phyloP scores from a whole-genome alignment of 2,329 filamentous ascomycete species.

The Verticillium zaregamsianum region DNA sequence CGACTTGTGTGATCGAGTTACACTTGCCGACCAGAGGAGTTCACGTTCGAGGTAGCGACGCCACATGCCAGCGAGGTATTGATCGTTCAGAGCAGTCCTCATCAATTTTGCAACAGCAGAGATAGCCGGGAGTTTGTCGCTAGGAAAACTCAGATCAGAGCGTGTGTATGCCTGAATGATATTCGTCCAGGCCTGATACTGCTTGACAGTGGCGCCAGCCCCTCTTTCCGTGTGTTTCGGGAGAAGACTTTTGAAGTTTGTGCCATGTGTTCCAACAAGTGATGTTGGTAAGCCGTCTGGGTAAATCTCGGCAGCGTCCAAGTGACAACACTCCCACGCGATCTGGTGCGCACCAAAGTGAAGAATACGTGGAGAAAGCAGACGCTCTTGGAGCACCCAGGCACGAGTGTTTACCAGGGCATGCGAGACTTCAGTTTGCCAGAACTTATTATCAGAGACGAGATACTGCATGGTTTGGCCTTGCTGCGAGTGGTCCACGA shows the following conservation, averaged over 20 bases:
- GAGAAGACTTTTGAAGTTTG: too few relatives aligned
- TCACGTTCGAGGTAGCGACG: constrained; percentile 3
- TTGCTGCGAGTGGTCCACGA: too few relatives aligned
- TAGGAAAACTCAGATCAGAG: constrained; percentile 4
- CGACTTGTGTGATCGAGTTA: background rate
- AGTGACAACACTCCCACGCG: background rate
- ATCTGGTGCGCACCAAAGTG: background rate
- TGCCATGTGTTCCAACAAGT: too few relatives aligned
- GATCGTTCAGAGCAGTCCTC: background rate
- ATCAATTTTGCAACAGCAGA: constrained; percentile 9
- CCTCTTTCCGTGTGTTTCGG: background rate
- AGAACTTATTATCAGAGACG: background rate
- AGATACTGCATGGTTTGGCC: too few relatives aligned
- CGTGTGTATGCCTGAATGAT: constrained; percentile 3
- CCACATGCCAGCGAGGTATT: constrained; percentile 12
- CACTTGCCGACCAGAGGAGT: background rate
- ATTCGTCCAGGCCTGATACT: background rate
- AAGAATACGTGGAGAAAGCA: constrained; percentile 12
- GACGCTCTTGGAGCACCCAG: constrained; percentile 13
- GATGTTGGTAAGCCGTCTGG: too few relatives aligned
- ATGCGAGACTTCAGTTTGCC: background rate
- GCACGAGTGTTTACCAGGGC: constrained; percentile 2
- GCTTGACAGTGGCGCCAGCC: background rate
- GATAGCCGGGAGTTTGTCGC: constrained; percentile 6
- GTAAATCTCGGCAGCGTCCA: too few relatives aligned